These are phyloP conservation scores for Podospora pseudoanserina DNA, from an alignment of 495 filamentous ascomycete species.

Conservation along the genomic window DNA sequence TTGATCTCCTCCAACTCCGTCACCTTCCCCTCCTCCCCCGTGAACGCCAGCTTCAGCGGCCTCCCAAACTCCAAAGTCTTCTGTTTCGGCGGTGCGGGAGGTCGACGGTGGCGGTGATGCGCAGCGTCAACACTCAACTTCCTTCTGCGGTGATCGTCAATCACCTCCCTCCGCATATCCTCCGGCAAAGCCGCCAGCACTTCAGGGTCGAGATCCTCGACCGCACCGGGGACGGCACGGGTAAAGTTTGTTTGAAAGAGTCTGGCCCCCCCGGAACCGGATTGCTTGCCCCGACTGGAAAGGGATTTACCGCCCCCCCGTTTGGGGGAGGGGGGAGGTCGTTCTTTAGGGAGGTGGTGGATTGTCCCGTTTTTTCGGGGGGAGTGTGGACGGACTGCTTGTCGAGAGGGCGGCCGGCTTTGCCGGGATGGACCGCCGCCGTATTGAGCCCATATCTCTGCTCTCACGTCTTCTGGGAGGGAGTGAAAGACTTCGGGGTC, in stretches of 20 bases:
- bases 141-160: conserved; percentile 64
- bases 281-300: conserved; percentile 44
- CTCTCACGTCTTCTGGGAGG: conserved; percentile 77
- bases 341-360: conserved; percentile 46
- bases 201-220: conserved; percentile 56
- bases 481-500: conserved; percentile 72
- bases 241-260: conserved; percentile 19
- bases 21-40: conserved; percentile 22
- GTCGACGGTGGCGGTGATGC: no score
- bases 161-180: conserved; percentile 72
- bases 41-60: conserved; percentile 36
- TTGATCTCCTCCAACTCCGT: conserved; percentile 35
- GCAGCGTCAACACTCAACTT: conserved; percentile 32
- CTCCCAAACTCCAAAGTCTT: conserved; percentile 35
- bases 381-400: conserved; percentile 52
- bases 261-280: conserved; percentile 12
- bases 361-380: conserved; percentile 52
- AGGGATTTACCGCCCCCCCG: conserved; percentile 37
- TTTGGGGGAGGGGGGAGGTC: conserved; percentile 54
- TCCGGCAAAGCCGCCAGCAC: conserved; percentile 80
- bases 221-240: background rate
- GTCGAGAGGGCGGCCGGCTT: conserved; percentile 15
- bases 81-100: conserved; percentile 20
- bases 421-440: background rate
- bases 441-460: conserved; percentile 74